phyloP scores from a whole-genome alignment of 768 basidiomycete genomes.

The Rubroboletus satanas region DNA sequence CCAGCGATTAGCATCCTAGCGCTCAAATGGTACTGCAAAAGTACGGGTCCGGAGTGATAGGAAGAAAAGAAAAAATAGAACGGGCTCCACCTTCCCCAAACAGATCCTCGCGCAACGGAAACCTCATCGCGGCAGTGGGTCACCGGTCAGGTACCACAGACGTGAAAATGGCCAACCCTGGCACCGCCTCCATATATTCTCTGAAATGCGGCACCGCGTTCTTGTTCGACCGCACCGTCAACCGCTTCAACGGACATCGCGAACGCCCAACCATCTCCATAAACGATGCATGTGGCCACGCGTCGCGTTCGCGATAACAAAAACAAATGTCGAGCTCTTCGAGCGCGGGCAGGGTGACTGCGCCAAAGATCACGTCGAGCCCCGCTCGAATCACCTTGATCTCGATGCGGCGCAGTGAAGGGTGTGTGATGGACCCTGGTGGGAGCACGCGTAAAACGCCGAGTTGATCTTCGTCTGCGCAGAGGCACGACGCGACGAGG shows the following conservation, averaged over 20 bases:
- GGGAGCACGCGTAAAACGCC: slow-evolving; percentile 3
- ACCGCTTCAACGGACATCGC: slow-evolving; percentile 19
- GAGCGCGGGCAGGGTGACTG: slow-evolving; percentile 24
- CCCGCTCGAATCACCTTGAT: slow-evolving; percentile 29
- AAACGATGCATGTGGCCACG: slow-evolving; percentile 28
- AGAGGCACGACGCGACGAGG: slow-evolving; percentile 24
- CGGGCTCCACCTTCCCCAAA: no score
- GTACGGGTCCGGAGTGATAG: no score
- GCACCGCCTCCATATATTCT: slow-evolving; percentile 23
- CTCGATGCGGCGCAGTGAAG: slow-evolving; percentile 22
- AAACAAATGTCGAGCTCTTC: slow-evolving; percentile 33
- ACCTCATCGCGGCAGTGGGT: neutral
- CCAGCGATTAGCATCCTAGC: no score
- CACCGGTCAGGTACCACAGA: neutral
- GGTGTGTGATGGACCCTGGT: slow-evolving; percentile 17
- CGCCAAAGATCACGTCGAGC: slow-evolving; percentile 17
- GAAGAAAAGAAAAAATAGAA: neutral
- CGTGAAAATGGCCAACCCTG: slow-evolving; percentile 18
- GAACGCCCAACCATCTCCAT: slow-evolving; percentile 24
- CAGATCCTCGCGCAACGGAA: neutral
- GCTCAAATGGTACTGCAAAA: neutral
- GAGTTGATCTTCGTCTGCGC: slow-evolving; percentile 17
- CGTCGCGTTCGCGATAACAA: slow-evolving; percentile 27
- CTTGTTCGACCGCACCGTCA: slow-evolving; percentile 26
- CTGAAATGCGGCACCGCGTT: slow-evolving; percentile 16